These are phyloP conservation scores for Pythium myriotylum DNA, from an alignment of 352 stramenopile genomes.

Conservation along the genomic window DNA sequence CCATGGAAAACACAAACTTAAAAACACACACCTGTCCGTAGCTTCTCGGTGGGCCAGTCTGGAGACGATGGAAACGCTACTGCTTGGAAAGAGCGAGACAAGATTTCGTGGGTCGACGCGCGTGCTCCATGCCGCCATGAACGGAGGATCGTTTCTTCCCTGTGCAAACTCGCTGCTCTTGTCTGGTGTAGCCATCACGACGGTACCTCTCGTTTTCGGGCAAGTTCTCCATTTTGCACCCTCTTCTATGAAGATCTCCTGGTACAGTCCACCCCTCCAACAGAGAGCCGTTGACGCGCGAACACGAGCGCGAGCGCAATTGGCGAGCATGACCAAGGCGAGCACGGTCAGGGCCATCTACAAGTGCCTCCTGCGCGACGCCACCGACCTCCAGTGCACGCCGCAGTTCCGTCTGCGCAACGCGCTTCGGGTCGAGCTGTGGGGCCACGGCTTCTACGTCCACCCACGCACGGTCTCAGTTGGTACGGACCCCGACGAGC, in stretches of 20 bases:
- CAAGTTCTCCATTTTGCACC: background rate
- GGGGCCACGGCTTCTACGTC: slow-evolving; percentile 58
- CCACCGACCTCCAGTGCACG: slow-evolving; percentile 48
- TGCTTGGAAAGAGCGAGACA: too few species aligned
- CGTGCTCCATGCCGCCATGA: background rate
- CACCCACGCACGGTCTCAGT: slow-evolving; percentile 12
- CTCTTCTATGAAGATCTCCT: background rate
- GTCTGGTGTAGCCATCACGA: too few species aligned
- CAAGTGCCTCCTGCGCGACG: slow-evolving; percentile 67
- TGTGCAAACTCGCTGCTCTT: background rate
- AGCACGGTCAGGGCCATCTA: slow-evolving; percentile 61
- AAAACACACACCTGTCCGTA: too few species aligned
- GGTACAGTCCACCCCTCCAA: slow-evolving; percentile 2
- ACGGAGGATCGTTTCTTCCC: slow-evolving; percentile 4
- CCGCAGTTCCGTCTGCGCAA: slow-evolving; percentile 68
- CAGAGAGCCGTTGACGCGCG: background rate
- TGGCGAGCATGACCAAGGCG: slow-evolving; percentile 35
- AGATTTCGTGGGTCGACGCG: too few species aligned
- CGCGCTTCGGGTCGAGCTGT: slow-evolving; percentile 58
- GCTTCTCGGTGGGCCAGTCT: too few species aligned
- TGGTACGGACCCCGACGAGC: slow-evolving; percentile 1
- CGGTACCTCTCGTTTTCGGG: background rate
- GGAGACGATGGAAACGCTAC: too few species aligned
- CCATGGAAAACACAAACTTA: too few species aligned
- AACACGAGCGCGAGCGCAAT: background rate